These are phyloP conservation scores for Dictyostelium intermedium DNA, from an alignment of 78 protist genomes.

Conservation along the genomic window DNA sequence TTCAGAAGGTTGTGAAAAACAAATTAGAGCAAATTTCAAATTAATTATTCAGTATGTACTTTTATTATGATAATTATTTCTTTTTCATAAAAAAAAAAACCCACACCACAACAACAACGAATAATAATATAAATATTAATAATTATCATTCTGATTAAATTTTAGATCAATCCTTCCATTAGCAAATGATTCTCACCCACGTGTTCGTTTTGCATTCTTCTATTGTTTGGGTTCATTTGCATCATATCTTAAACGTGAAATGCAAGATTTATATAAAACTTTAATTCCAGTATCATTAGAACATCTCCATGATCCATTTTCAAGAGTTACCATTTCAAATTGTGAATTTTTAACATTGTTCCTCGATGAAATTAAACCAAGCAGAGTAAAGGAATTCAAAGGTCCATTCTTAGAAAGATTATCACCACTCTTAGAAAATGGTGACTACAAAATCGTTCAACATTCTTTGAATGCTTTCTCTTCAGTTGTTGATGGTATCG, in stretches of 20 bases:
- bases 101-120: too few relatives aligned
- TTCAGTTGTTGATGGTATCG: conserved; percentile 37
- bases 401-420: not conserved
- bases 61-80: not conserved
- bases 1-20: conserved; percentile 52
- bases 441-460: conserved; percentile 10
- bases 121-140: too few relatives aligned
- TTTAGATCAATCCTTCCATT: not conserved
- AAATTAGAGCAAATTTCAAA: not conserved
- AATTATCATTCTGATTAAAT: not conserved
- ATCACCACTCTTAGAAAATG: not conserved
- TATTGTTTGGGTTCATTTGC: conserved; percentile 92
- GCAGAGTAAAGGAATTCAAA: not conserved
- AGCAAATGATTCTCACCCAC: conserved; percentile 89
- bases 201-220: conserved; percentile 93
- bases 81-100: not conserved
- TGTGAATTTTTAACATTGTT: conserved; percentile 40
- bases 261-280: conserved; percentile 25
- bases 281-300: conserved; percentile 62
- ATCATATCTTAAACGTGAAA: conserved; percentile 80
- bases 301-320: conserved; percentile 59
- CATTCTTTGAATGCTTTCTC: conserved; percentile 76
- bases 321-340: conserved; percentile 88
- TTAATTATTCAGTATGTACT: not conserved
- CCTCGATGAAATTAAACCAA: conserved; percentile 40